Evolutionary conservation across 2,329 filamentous ascomycete species (phyloP), one percentile per base, ranked within the genome.

Genomic region (Aspergillus vadensis): DNA sequence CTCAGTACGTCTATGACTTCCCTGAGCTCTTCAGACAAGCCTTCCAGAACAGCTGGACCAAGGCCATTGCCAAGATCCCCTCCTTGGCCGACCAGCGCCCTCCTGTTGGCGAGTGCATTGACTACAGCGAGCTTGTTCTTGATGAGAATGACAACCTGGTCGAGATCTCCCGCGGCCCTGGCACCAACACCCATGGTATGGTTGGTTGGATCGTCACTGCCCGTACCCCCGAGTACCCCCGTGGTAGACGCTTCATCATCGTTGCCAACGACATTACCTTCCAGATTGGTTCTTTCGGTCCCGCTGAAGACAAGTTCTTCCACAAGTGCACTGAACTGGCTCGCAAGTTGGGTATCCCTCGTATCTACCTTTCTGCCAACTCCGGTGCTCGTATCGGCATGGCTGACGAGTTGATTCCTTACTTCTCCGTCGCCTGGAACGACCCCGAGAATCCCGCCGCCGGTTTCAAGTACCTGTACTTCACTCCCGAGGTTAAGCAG

Each of bases 1-100:
- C 95, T 27, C 95, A 99, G 80, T 99, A 97, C 76, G 95, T 98
- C 57, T 99, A 99, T 77, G 95, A 99, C 79, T 99, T 99, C 89
- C 95, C 95, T 30, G 95, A 99, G 84, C 88, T 99, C 52, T 99
- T 99, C 90, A 88, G 95, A 74, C 95, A 98, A 80, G 92, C 95
- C 48, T 92, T 97, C 74, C 92, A 97, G 82, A 97, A 97, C 84
- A 91, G 87, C 79, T 99, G 95, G 95, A 81, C 82, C 73, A 88
- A 89, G 76, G 87, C 88, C 59, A 84, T 91, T 65, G 87, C 88
- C 76, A 88, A 88, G 75, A 88, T 94, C 71, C 84, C 91, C 10
- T 82, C 84, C 19, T 81, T 97, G 62, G 86, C 87, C 53, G 87
- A 92, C 44, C 92, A 92, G 82, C 90, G 93, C 77, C 95, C 95